Conservation (phyloP, 768 basidiomycete species). For the Termitomyces sp. region DNA sequence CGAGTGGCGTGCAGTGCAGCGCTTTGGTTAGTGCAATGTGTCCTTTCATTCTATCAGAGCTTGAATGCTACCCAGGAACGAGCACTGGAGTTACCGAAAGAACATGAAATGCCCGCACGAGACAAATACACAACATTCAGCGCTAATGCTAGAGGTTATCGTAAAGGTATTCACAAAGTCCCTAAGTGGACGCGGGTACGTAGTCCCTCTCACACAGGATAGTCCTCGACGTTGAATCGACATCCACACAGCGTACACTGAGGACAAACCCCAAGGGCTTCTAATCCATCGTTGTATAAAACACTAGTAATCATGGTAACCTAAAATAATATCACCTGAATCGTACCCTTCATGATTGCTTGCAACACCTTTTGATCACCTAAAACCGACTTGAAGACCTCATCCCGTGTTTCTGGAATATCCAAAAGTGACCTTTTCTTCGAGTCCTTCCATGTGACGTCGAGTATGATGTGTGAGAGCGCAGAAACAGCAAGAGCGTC, state of each 20-base stretch:
- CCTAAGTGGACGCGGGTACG: constrained; percentile 95
- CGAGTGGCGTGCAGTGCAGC: constrained; percentile 74
- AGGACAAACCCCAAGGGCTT: constrained; percentile 91
- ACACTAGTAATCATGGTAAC: constrained; percentile 7
- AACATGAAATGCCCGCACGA: constrained; percentile 84
- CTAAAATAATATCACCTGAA: constrained; percentile 79
- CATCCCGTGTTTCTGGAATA: constrained; percentile 79
- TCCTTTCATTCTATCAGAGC: neutral
- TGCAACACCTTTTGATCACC: constrained; percentile 56
- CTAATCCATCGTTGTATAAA: constrained; percentile 32
- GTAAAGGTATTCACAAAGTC: constrained; percentile 94
- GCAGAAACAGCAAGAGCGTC: constrained; percentile 70
- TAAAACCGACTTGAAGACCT: constrained; percentile 72
- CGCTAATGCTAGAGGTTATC: constrained; percentile 63
- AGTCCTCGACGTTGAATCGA: neutral
- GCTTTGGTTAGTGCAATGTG: constrained; percentile 57
- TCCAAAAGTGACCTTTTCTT: constrained; percentile 76
- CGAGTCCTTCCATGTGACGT: constrained; percentile 65
- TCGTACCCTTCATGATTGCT: constrained; percentile 65
- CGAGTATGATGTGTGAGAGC: constrained; percentile 81
- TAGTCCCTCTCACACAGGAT: constrained; percentile 2
- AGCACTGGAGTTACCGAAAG: constrained; percentile 84
- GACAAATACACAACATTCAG: constrained; percentile 97
- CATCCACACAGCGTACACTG: constrained; percentile 60
- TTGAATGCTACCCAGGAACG: constrained; percentile 38